Evolutionary conservation across 176 grass and related monocot species (phyloP).

Genomic region (Chloris gayana): DNA sequence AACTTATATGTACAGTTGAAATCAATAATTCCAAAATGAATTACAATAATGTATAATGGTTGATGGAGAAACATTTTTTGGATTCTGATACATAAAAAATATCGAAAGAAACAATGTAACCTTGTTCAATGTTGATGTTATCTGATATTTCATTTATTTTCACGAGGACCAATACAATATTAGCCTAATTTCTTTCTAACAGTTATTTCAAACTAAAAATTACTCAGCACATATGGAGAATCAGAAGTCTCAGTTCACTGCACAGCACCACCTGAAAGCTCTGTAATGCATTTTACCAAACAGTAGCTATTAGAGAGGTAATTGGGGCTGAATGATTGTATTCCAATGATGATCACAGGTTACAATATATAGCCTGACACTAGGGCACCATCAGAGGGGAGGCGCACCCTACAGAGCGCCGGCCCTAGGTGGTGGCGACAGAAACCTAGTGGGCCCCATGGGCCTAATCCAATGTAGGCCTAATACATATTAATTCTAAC

Average conservation of each 20-base stretch:
- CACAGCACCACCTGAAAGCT: conserved; percentile 10
- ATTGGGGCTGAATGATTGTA: too few species aligned
- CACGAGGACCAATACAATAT: background rate
- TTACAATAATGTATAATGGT: background rate
- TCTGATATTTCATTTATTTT: background rate
- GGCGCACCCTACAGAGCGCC: too few species aligned
- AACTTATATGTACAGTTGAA: background rate
- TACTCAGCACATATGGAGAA: background rate
- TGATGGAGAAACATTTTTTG: conserved; percentile 1
- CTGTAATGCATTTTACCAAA: background rate
- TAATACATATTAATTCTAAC: too few species aligned
- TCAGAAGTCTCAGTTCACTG: background rate
- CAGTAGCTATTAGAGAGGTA: too few species aligned
- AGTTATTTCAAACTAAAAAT: background rate
- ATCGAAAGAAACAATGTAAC: background rate
- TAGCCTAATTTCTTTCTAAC: background rate
- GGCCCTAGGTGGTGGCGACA: too few species aligned
- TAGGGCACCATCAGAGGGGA: too few species aligned
- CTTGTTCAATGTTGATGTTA: background rate
- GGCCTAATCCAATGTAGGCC: too few species aligned
- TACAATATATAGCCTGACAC: too few species aligned
- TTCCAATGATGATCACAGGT: too few species aligned
- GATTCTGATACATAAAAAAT: background rate
- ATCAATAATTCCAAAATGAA: background rate
- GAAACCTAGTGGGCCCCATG: too few species aligned